phyloP scores from a whole-genome alignment of 148 eudicot genomes.

The Chenopodium formosanum region DNA sequence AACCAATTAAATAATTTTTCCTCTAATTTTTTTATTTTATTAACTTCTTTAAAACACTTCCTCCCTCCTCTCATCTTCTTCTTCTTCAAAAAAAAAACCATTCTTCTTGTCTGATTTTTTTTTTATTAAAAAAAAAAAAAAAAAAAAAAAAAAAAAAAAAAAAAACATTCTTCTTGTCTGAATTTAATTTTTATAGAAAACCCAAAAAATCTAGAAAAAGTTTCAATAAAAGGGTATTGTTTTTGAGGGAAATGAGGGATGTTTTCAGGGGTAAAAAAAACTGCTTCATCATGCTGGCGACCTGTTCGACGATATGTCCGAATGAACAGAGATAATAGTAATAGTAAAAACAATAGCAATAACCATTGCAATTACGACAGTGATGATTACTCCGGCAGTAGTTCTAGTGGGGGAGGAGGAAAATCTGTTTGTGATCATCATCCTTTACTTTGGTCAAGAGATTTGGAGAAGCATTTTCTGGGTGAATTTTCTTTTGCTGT shows the following conservation, averaged over 20 bases:
- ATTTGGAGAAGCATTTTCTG: slow-evolving; percentile 52
- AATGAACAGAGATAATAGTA: not conserved
- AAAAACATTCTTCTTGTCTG: no score
- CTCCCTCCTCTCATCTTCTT: not conserved
- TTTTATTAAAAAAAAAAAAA: no score
- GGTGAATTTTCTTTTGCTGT: slow-evolving; percentile 69
- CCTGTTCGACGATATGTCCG: not conserved
- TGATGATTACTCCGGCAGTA: not conserved
- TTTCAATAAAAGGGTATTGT: not conserved
- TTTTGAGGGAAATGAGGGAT: not conserved
- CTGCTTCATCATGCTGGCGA: not conserved
- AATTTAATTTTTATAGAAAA: no score
- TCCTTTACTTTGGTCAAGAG: slow-evolving; percentile 48
- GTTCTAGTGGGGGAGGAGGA: not conserved
- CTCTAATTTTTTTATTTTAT: not conserved
- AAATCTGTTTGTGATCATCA: slow-evolving; percentile 2
- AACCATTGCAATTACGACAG: slow-evolving; percentile 14
- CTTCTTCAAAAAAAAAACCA: not conserved
- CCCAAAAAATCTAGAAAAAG: no score
- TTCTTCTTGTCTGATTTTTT: no score
- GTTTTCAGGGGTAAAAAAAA: not conserved
- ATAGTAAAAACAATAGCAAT: not conserved
- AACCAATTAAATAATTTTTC: not conserved
- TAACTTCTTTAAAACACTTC: not conserved
- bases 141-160: no score